Evolutionary conservation across 768 basidiomycete genomes (phyloP), one percentile per base, ranked within the genome.

Genomic region (Xerocomellus chrysenteron): DNA sequence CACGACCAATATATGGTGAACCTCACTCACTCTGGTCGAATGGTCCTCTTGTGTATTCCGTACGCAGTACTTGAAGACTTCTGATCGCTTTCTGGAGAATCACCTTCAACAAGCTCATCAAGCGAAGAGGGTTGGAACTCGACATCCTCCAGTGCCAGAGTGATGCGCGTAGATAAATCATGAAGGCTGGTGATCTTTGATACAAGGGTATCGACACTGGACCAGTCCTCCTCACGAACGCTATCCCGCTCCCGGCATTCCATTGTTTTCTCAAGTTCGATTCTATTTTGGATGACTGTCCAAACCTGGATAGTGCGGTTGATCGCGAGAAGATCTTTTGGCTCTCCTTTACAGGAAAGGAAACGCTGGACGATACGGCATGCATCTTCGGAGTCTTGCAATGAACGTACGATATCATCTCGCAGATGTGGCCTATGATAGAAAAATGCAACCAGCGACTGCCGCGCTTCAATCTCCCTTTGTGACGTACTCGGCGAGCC

Each of bases 401-500:
- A 70, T 24, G 77, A 66, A 43, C 76, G 78, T 16, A 77, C 68
- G 17, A 94, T 72, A 63, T 92, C 91, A 36, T 80, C 75, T 41
- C 84, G 82, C 41, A 92, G 78, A 65, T 87, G 82, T 33, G 82
- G 80, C 32, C 85, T 75, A 11, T 74, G 61, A 61, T 80, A 73
- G 65, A 94, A 88, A 63, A 88, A 83, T 4, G 86, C 79, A 24
- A 94, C 90, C 7, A 93, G 71, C n/a, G 83, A 81, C 65, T 93
- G 92, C 6, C 87, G 85, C 12, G 82, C 74, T 62, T 82, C 80
- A 59, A 94, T 92, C 64, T 92, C 89, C 16, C 67, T 59, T 13
- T 85, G 72, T 2, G 89, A 91, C 3, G 87, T 89, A 65, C 90
- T 92, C 0, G 92, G 92, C 35, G 91, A 91, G 69, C 88, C 91